phyloP scores from a whole-genome alignment of 2,329 filamentous ascomycete species.

The Verticillium isaacii region DNA sequence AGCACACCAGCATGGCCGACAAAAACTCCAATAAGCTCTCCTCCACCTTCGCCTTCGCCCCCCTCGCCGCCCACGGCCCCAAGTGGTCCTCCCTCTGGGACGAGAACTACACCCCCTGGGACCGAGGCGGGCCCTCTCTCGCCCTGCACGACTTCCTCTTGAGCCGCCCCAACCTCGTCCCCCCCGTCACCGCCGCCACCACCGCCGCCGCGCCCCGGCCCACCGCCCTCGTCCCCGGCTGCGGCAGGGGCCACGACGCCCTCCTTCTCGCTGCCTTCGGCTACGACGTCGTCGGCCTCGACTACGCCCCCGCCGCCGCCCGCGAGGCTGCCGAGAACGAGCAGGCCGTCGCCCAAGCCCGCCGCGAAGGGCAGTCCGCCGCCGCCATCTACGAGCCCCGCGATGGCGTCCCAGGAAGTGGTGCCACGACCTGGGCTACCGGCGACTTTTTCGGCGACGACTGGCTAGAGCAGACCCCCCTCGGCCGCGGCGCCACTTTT shows the following conservation, averaged over 20 bases:
- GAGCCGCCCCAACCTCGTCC: constrained; percentile 39
- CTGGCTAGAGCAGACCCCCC: constrained; percentile 42
- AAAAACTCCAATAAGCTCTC: constrained; percentile 19
- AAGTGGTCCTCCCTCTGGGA: constrained; percentile 46
- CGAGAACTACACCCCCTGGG: constrained; percentile 46
- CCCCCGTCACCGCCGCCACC: constrained; percentile 18
- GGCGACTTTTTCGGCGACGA: constrained; percentile 65
- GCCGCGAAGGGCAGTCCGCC: constrained; percentile 32
- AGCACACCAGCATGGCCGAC: constrained; percentile 13
- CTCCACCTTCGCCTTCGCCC: constrained; percentile 27
- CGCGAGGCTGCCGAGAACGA: constrained; percentile 41
- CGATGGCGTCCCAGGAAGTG: constrained; percentile 36
- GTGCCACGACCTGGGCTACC: constrained; percentile 48
- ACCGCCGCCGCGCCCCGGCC: constrained; percentile 26
- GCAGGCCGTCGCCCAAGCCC: constrained; percentile 18
- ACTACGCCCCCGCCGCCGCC: constrained; percentile 50
- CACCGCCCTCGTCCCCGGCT: constrained; percentile 72
- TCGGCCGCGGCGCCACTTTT: constrained; percentile 44
- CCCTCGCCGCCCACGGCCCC: constrained; percentile 27
- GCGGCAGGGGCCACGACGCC: constrained; percentile 78
- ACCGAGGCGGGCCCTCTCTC: constrained; percentile 46
- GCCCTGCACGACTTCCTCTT: constrained; percentile 49
- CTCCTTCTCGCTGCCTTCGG: constrained; percentile 69
- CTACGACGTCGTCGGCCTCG: constrained; percentile 73
- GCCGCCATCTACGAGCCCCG: constrained; percentile 36